Percentiles rank a stretch among this genome's conserved stretches.
These are phyloP conservation scores for Cladobotryum protrusum DNA, from an alignment of 2,329 filamentous ascomycete genomes.

Conservation along the genomic window DNA sequence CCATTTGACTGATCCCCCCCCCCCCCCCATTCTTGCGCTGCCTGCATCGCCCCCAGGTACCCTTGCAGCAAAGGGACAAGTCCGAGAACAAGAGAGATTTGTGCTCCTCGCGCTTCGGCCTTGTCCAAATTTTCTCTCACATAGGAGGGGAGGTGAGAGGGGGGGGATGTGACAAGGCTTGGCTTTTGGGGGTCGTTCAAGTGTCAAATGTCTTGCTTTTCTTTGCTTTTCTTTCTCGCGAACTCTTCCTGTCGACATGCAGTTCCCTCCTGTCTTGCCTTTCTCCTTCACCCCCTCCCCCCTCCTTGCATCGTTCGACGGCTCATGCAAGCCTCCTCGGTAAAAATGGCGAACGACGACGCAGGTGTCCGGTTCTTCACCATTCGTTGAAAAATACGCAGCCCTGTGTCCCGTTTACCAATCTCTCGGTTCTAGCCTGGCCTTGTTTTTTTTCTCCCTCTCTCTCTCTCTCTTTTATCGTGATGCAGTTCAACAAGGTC, in stretches of 20 bases:
- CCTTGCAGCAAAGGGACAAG: background rate
- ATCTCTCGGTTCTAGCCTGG: too few species aligned
- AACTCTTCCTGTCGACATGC: too few species aligned
- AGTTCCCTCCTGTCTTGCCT: too few species aligned
- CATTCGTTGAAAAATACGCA: conserved; percentile 2
- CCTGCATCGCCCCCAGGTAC: conserved; percentile 6
- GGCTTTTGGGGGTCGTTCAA: too few species aligned
- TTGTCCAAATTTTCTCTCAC: background rate
- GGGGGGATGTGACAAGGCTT: too few species aligned
- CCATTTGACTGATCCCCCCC: background rate
- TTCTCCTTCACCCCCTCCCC: background rate
- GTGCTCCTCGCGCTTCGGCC: background rate
- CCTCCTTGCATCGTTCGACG: conserved; percentile 1
- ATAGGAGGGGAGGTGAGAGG: too few species aligned
- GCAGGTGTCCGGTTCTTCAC: background rate
- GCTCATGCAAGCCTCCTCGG: conserved; percentile 8
- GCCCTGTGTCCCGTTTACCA: conserved; percentile 4
- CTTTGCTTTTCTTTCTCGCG: too few species aligned
- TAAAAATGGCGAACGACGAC: background rate
- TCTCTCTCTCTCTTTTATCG: too few species aligned
- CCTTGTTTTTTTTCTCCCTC: too few species aligned
- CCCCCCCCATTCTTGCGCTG: conserved; percentile 4
- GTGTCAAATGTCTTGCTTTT: too few species aligned
- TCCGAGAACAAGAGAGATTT: too few species aligned
- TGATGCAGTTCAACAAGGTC: too few species aligned